Evolutionary conservation across 2,329 filamentous ascomycete species (phyloP), one percentile per base, ranked within the genome.

Genomic region (Botrytis byssoidea): DNA sequence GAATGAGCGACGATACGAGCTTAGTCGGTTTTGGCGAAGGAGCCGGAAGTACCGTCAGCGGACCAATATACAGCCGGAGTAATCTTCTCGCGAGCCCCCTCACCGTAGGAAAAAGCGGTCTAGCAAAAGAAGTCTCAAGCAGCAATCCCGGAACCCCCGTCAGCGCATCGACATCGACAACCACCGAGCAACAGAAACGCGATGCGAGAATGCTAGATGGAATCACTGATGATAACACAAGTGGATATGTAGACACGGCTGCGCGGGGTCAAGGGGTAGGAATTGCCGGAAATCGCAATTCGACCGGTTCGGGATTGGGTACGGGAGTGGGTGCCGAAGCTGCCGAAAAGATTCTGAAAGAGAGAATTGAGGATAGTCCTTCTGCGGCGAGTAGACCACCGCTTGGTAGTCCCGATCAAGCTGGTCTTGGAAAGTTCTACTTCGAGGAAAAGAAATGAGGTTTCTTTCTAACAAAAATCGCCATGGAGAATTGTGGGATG

Each of bases 1-100:
- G 92, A 74, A 92, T 96, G 87, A 95, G 93, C 78, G 94, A 97
- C 78, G 94, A 97, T 70, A 93, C 91, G 3, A 95, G 92, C 76
- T 86, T 98, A 9, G 95, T 98, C 16, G 95, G 92, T 0, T 98
- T 98, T 78, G 95, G 95, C 68, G 95, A 98, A 82, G 95, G 95
- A 48, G 95, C 95, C 16, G 93, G 92, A 77, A 94, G 92, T 81
- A 94, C 94, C 8, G 91, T 95, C 73, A 93, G 91, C 74, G 94
- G 94, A 0, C 93, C 93, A 57, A 92, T 92, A 80, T 88, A 92
- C 83, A 85, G 88, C 82, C 83, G 76, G 85, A 84, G 77, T 83
- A 80, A 76, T 83, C 78, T 77, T 59, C 73, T 74, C n/a, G 74
- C 80, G 74, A 82, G 83, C 78, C 81, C 83, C 0, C 51, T 55